phyloP scores from a whole-genome alignment of 257 asterid species.

The Oldenlandia corymbosa region DNA sequence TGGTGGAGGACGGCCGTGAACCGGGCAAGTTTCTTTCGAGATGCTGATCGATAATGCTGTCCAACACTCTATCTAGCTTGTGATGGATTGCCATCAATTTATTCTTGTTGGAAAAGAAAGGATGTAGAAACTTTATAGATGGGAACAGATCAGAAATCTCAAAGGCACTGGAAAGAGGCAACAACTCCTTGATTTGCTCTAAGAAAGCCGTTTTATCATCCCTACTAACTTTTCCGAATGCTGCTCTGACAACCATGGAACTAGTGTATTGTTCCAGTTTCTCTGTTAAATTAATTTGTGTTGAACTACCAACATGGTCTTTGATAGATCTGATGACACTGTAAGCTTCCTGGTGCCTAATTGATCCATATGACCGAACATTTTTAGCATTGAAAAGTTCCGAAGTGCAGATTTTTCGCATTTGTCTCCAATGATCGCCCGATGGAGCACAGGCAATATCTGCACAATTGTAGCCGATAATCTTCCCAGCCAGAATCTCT shows the following conservation, averaged over 20 bases:
- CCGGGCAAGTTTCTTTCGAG: not conserved
- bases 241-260: no score
- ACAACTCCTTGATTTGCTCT: not conserved
- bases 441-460: constrained; percentile 17
- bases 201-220: not conserved
- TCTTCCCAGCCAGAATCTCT: not conserved
- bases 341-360: not conserved
- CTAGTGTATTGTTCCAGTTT: not conserved
- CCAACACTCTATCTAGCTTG: not conserved
- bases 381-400: not conserved
- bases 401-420: not conserved
- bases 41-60: not conserved
- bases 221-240: not conserved
- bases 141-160: constrained; percentile 4
- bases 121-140: constrained; percentile 17
- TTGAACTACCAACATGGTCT: not conserved
- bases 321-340: not conserved
- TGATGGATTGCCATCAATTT: not conserved
- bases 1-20: no score
- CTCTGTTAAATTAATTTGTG: not conserved
- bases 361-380: not conserved
- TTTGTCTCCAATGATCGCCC: constrained; percentile 20
- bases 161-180: not conserved
- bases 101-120: not conserved
- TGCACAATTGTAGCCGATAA: constrained; percentile 5